Percentiles rank a stretch among this genome's conserved stretches.
These are phyloP conservation scores for Grifola frondosa DNA, from an alignment of 1,284 basidiomycete species.

Conservation along the genomic window DNA sequence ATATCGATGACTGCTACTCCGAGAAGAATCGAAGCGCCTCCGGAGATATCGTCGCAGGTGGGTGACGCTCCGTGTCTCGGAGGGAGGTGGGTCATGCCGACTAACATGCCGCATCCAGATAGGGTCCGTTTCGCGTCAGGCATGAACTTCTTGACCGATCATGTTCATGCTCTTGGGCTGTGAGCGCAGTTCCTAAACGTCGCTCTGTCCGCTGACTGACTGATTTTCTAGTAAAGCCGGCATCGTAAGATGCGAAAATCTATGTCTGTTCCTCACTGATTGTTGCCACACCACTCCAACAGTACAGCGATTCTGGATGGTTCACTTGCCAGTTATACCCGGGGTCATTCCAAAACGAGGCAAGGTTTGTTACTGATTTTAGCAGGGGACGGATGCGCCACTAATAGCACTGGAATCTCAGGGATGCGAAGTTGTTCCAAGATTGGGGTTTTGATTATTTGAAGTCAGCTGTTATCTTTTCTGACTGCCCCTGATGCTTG, in stretches of 20 bases:
- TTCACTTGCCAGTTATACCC: conserved; percentile 52
- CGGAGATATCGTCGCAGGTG: conserved; percentile 36
- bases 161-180: conserved; percentile 48
- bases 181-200: conserved; percentile 26
- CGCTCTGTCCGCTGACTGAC: neutral
- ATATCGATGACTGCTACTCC: conserved; percentile 42
- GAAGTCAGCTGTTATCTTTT: conserved; percentile 36
- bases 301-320: conserved; percentile 57
- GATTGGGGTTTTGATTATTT: conserved; percentile 56
- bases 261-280: neutral
- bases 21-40: conserved; percentile 34
- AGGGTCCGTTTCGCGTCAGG: conserved; percentile 39
- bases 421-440: conserved; percentile 43
- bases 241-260: conserved; percentile 24
- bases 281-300: neutral
- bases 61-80: neutral
- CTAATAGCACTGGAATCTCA: too few species aligned
- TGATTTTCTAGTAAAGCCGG: conserved; percentile 30
- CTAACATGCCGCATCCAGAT: conserved; percentile 23
- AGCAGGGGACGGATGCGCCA: too few species aligned
- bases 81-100: neutral
- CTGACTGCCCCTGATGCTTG: neutral
- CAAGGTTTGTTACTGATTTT: too few species aligned
- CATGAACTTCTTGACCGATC: conserved; percentile 45
- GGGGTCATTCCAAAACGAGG: conserved; percentile 51